Base-by-base conservation (phyloP, 345 rosid species). In the Clausena lansium region DNA sequence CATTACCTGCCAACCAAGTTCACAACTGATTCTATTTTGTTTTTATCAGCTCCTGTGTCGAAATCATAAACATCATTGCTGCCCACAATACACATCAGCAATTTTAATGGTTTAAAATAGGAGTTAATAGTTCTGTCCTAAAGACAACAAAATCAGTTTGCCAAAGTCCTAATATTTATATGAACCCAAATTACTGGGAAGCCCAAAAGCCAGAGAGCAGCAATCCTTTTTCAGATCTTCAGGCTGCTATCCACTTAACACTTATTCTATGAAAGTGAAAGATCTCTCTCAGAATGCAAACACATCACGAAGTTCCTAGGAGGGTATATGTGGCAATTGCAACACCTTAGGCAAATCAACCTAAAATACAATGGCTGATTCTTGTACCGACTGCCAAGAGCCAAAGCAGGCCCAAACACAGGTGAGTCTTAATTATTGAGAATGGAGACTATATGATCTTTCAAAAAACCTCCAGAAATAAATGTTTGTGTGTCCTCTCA, bases 61-160 rank as follows among this genome's bases (percentile, higher is more conserved):
- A 91, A 95, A 86, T 95, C 99, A 75, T 95, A 93, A 73, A 92
- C 98, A 85, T 93, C 98, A 79, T 93, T 95, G 91, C 98, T 93
- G 97, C 86, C 67, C 77, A 86, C 60, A 52, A 28, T 87, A 81
- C 50, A 78, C 47, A 73, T 60, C 28, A 79, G 62, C 74, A 75
- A 73, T 59, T 73, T 78, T 11, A 79, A 79, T 74, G 68, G 54
- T 83, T 74, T 30, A 67, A 76, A 15, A 55, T 57, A 66, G 59
- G 22, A 38, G 25, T 74, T 20, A 67, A 71, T 54, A 11, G 71
- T 59, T 32, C 17, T 33, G 28, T 35, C 65, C 68, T 17, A 47
- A 39, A 32, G 24, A 63, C 70, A 30, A 65, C 20, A 41, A 27
- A 20, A 20, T 70, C 35, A 63, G 57, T 76, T 50, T 27, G 17